Base-by-base conservation (phyloP, 345 rosid genomes). In the Hibiscus syriacus region DNA sequence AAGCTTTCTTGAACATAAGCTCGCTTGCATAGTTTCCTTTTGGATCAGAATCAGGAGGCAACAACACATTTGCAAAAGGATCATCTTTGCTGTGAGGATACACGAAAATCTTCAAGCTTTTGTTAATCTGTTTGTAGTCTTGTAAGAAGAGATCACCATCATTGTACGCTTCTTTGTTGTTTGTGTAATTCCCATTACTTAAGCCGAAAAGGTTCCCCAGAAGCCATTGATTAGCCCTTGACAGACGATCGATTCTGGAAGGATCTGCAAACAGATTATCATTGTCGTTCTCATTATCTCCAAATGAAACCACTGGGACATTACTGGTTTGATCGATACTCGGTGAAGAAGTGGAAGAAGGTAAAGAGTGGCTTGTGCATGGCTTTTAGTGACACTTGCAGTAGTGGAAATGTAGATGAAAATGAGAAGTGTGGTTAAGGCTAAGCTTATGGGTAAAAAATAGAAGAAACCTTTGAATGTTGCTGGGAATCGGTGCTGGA, bases 11-110 rank as follows among this genome's bases (percentile, higher is more conserved):
- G 71, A 85, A 85, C 73, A 79, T 70, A 56, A 79, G 78, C 64
- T 85, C 90, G 61, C 90, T 83, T 5, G 87, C 85, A 9, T 76
- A 82, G 48, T 83, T 78, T 25, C 86, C 89, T 19, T 23, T 38
- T 16, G 80, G 70, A 30, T 80, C 76, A 20, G 53, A 63, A 9
- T 73, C 66, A 25, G 72, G 72, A 0, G 87, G 87, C 68, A 80
- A 66, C 34, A 85, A 74, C 16, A 72, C 79, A 66, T 83, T 80
- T 22, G 79, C 77, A 25, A 78, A 85, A 3, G 83, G 90, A 56
- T 85, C 80, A 4, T 78, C 69, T 52, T 45, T 66, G 76, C 74
- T 4, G 16, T 54, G 32, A 25, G 58, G 58, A 54, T 43, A 85
- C 69, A 80, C 79, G 66, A 78, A 80, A 69, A 85, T 81, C 84